Base-by-base conservation (phyloP, 768 basidiomycete species). In the Calocybe indica region DNA sequence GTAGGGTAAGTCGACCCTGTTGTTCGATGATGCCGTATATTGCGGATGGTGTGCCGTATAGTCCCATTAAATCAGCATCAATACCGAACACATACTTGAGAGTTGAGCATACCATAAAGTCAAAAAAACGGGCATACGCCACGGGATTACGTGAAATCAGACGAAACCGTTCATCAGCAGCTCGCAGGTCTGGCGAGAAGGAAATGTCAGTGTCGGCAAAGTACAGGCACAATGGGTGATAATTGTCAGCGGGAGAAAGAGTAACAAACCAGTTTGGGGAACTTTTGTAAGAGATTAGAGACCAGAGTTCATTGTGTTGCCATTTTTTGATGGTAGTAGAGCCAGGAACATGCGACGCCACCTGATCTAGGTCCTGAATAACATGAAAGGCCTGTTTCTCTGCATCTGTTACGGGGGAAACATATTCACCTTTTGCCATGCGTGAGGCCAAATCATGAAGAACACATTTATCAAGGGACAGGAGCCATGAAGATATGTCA, bases 1-100 rank as follows among this genome's bases (percentile, higher is more conserved):
- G 72, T 2, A 74, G 42, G 0, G 66, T 69, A 0, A 68, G 45
- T 4, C 61, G 37, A 1, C 68, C 69, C 53, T 72, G 69, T 47
- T 65, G 59, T 46, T 71, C 70, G 42, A 68, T 60, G 1, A 55
- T 59, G 5, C 61, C 61, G 57, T 63, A 64, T 50, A 66, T 69
- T 0, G 54, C 64, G 1, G 45, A 8, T 8, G 65, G 61, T 0
- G 53, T 11, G 3, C 68, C 65, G 47, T 53, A 68, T 3, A 64
- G 7, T 1, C 64, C 65, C 0, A 33, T 3, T n/a, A 54, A 14
- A 1, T 37, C 9, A 6, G 33, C 37, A 32, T 50, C 52, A 43
- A 56, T 40, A 9, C 62, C 46, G 34, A 61, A 28, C n/a, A 65
- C 46, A 47, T 63, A 49, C 14, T 54, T 53, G 5, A 69, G 55